These are phyloP conservation scores for Combretum micranthum DNA, from an alignment of 345 rosid species.

Conservation along the genomic window DNA sequence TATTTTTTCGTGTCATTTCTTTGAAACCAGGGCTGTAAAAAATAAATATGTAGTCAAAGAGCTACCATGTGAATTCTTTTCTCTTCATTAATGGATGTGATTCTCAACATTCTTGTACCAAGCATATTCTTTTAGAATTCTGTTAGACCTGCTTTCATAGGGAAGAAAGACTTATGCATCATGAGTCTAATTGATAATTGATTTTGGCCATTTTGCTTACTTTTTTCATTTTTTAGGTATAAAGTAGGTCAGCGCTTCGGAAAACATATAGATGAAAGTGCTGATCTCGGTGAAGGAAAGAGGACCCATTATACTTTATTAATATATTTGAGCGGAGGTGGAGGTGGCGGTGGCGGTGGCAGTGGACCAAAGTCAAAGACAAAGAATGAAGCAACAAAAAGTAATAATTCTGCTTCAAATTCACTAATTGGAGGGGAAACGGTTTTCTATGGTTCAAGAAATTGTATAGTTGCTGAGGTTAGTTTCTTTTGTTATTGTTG, in stretches of 20 bases:
- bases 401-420: constrained; percentile 38
- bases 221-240: constrained; percentile 43
- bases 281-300: constrained; percentile 61
- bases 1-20: no score
- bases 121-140: no score
- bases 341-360: constrained; percentile 27
- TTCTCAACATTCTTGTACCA: no score
- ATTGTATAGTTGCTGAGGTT: constrained; percentile 76
- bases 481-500: neutral
- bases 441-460: constrained; percentile 76
- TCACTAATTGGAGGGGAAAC: constrained; percentile 86
- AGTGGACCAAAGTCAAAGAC: constrained; percentile 45
- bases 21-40: no score
- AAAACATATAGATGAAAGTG: constrained; percentile 81
- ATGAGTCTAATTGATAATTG: neutral
- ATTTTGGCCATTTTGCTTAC: neutral
- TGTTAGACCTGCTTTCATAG: no score
- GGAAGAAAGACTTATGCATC: no score
- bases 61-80: no score
- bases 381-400: constrained; percentile 26
- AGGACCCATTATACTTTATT: constrained; percentile 73
- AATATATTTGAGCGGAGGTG: constrained; percentile 51
- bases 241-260: constrained; percentile 84
- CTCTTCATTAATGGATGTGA: no score
- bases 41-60: no score